Evolutionary conservation across 306 rosid genomes (phyloP).

Genomic region (Rosa persica): DNA sequence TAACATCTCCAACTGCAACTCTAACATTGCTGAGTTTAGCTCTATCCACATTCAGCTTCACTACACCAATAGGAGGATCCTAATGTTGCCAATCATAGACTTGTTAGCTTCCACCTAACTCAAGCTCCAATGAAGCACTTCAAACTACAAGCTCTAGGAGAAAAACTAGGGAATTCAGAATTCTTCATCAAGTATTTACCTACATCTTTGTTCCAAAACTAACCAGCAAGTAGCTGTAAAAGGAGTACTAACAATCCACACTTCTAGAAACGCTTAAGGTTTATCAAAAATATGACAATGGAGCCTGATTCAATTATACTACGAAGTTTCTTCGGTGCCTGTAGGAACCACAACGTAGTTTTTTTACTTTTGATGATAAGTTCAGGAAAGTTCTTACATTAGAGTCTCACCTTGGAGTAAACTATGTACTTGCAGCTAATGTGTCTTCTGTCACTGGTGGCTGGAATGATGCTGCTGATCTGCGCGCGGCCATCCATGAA

Average conservation of each 20-base stretch:
- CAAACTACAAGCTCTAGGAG: neutral
- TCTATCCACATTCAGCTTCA: neutral
- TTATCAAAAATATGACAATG: constrained; percentile 52
- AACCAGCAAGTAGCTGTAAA: neutral
- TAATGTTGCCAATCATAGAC: neutral
- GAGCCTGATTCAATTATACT: constrained; percentile 49
- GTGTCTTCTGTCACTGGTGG: constrained; percentile 42
- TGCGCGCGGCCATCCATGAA: constrained; percentile 59
- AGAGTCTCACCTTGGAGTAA: constrained; percentile 56
- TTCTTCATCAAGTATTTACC: neutral
- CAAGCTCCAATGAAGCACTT: neutral
- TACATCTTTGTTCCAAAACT: neutral
- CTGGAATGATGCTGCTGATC: constrained; percentile 51
- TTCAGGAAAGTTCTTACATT: constrained; percentile 36
- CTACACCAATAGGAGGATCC: neutral
- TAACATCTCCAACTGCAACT: neutral
- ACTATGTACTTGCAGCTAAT: constrained; percentile 56
- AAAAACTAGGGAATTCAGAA: neutral
- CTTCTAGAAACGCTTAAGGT: neutral
- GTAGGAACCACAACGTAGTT: constrained; percentile 41
- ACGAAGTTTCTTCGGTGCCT: constrained; percentile 63
- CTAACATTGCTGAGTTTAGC: neutral
- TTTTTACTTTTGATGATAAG: constrained; percentile 41
- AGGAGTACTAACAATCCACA: neutral
- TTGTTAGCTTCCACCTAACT: neutral